Evolutionary conservation across 257 asterid genomes (phyloP).

Genomic region (Nicotiana obtusifolia): DNA sequence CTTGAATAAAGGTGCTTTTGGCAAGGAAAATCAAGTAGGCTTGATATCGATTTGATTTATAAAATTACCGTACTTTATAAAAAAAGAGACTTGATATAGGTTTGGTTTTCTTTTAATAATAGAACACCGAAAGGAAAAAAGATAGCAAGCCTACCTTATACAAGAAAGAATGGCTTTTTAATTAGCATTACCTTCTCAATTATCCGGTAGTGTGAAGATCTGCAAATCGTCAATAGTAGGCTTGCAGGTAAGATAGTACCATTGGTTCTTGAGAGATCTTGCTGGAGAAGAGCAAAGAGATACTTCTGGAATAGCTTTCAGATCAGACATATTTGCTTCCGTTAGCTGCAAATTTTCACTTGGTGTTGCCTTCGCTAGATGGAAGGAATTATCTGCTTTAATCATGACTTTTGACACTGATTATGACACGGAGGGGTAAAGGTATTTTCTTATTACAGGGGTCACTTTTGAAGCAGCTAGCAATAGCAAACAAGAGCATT

Average conservation of each 20-base stretch:
- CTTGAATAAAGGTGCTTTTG: slow-evolving; percentile 3
- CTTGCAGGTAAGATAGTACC: slow-evolving; percentile 3
- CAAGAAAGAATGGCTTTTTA: neutral
- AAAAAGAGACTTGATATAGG: neutral
- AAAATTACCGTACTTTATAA: neutral
- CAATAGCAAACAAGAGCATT: slow-evolving; percentile 92
- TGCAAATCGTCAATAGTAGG: neutral
- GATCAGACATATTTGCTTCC: neutral
- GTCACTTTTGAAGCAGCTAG: slow-evolving; percentile 89
- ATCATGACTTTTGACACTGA: neutral
- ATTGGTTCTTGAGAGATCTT: slow-evolving; percentile 1
- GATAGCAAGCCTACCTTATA: neutral
- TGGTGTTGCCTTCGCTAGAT: neutral
- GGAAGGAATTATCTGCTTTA: neutral
- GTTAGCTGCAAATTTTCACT: neutral
- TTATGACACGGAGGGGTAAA: neutral
- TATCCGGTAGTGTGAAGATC: neutral
- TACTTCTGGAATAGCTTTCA: neutral
- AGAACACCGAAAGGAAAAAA: neutral
- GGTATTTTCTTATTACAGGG: slow-evolving; percentile 49
- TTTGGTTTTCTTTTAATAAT: neutral
- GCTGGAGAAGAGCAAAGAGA: neutral
- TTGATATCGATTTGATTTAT: neutral
- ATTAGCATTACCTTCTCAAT: neutral
- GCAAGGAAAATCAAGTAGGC: neutral